These are phyloP conservation scores for Salix viminalis DNA, from an alignment of 345 rosid species.

Conservation along the genomic window DNA sequence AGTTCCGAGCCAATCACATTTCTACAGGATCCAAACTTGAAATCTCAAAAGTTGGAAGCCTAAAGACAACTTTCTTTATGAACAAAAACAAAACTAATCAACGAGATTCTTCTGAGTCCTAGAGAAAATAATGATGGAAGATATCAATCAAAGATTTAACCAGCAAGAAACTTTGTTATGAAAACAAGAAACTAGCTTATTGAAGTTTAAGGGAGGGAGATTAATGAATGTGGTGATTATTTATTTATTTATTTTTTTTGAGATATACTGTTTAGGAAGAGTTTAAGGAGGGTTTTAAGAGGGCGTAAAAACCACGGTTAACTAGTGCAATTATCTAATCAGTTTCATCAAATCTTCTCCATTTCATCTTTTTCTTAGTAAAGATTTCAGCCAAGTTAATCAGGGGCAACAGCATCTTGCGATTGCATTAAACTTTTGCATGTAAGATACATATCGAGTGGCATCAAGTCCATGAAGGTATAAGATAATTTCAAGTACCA, in stretches of 20 bases:
- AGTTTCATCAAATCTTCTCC: not conserved
- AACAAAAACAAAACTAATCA: not conserved
- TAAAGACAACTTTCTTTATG: not conserved
- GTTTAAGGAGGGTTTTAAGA: no score
- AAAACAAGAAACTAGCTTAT: no score
- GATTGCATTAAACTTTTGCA: not conserved
- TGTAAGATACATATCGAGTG: not conserved
- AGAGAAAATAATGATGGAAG: not conserved
- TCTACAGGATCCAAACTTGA: not conserved
- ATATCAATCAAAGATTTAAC: not conserved
- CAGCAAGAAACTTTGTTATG: no score
- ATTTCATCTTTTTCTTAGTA: not conserved
- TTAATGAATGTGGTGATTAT: not conserved
- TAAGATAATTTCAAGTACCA: not conserved
- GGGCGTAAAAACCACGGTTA: not conserved
- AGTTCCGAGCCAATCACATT: not conserved
- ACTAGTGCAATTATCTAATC: not conserved
- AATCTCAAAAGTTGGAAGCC: not conserved
- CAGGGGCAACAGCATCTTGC: not conserved
- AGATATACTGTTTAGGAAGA: no score
- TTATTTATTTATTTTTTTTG: constrained; percentile 5
- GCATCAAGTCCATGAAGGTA: not conserved
- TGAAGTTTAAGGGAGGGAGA: no score
- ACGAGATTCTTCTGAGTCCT: not conserved
- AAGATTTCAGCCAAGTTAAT: not conserved